phyloP scores from a whole-genome alignment of 805 yeast genomes.

The Saturnispora galanensis region DNA sequence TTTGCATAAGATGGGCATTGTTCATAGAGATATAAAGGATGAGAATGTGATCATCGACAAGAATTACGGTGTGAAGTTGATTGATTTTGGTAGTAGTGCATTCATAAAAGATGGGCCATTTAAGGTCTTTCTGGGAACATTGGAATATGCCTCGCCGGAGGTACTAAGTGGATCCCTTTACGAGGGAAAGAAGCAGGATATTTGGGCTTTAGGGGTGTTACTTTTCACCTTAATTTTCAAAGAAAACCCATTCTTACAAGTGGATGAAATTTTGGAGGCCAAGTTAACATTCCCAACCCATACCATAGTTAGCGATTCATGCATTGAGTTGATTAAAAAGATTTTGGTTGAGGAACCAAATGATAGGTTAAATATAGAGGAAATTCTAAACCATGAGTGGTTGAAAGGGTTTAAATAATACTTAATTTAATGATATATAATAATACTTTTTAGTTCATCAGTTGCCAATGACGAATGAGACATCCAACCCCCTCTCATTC shows the following conservation, averaged over 20 bases:
- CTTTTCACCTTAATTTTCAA: conserved; percentile 83
- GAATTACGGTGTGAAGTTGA: conserved; percentile 69
- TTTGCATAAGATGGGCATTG: conserved; percentile 76
- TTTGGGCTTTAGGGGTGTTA: conserved; percentile 93
- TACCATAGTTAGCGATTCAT: conserved; percentile 46
- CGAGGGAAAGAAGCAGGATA: conserved; percentile 89
- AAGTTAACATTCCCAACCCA: conserved; percentile 57
- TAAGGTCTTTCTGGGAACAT: conserved; percentile 94
- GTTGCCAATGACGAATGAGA: conserved; percentile 29
- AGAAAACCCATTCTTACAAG: conserved; percentile 92
- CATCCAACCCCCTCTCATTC: conserved; percentile 4
- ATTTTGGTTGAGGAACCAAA: conserved; percentile 62
- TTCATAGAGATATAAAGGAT: conserved; percentile 91
- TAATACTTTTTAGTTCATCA: conserved; percentile 14
- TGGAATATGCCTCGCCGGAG: conserved; percentile 97
- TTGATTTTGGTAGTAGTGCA: conserved; percentile 95
- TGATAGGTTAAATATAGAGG: conserved; percentile 64
- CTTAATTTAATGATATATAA: conserved; percentile 28
- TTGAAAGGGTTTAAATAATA: conserved; percentile 24
- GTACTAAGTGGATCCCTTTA: conserved; percentile 82
- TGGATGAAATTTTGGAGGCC: conserved; percentile 92
- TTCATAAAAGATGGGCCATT: conserved; percentile 86
- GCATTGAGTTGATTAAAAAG: conserved; percentile 48
- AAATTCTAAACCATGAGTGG: conserved; percentile 69
- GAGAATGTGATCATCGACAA: conserved; percentile 87